Conservation (phyloP, 106 monocot genomes). For the Acorus calamus region DNA sequence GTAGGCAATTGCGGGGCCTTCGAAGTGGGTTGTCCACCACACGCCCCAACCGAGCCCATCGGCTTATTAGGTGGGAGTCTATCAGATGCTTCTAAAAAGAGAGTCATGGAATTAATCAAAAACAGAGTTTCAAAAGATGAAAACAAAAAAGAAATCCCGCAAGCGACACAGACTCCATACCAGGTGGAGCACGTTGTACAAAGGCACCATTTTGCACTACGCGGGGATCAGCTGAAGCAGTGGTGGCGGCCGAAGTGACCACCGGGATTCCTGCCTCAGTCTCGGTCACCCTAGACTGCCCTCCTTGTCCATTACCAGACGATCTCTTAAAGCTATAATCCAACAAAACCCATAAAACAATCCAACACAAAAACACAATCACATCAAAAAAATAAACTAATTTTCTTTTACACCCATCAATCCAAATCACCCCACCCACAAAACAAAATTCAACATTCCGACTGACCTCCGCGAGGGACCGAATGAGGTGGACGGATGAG, state of each 20-base stretch:
- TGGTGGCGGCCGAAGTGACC: background rate
- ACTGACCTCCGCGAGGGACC: constrained; percentile 3
- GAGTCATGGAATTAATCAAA: too few relatives aligned
- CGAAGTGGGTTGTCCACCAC: constrained; percentile 17
- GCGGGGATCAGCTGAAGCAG: constrained; percentile 3
- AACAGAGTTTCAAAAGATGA: constrained; percentile 1
- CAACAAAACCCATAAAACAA: background rate
- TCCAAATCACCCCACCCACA: background rate
- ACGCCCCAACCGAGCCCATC: constrained; percentile 13
- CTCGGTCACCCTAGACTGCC: constrained; percentile 31
- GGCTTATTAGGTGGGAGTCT: constrained; percentile 14
- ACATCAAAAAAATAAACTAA: constrained; percentile 1
- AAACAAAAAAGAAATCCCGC: background rate
- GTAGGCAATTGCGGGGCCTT: constrained; percentile 28
- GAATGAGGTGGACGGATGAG: constrained; percentile 10
- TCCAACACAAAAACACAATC: background rate
- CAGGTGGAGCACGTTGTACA: constrained; percentile 18
- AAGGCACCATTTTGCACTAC: constrained; percentile 36
- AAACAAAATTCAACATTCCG: constrained; percentile 7
- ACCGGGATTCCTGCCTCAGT: constrained; percentile 8
- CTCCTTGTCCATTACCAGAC: constrained; percentile 61
- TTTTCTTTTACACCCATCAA: background rate
- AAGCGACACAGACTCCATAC: constrained; percentile 6
- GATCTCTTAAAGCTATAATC: constrained; percentile 49
- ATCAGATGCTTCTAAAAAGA: constrained; percentile 14